Conservation (phyloP, 805 yeast genomes). For the Yarrowia deformans region DNA sequence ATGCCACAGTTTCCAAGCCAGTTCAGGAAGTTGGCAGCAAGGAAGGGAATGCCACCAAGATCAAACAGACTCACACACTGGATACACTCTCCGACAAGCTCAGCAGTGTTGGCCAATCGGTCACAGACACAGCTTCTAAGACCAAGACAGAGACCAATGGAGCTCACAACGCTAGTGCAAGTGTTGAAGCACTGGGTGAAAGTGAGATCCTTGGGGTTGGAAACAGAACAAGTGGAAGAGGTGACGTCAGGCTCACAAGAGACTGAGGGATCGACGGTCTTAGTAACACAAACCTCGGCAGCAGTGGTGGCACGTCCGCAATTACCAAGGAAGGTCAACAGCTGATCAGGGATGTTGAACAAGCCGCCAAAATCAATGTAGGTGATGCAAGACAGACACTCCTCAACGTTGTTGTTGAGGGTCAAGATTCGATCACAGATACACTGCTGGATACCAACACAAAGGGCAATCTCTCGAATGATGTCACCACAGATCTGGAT, state of each 20-base stretch:
- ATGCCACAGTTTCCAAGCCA: constrained; percentile 7
- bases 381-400: constrained; percentile 9
- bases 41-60: constrained; percentile 11
- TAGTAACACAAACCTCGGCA: constrained; percentile 11
- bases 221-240: constrained; percentile 1
- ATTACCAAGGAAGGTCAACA: constrained; percentile 1
- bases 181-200: neutral
- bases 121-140: constrained; percentile 8
- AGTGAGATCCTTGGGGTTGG: neutral
- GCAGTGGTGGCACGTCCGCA: constrained; percentile 26
- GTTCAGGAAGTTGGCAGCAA: constrained; percentile 26
- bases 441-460: constrained; percentile 15
- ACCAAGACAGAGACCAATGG: constrained; percentile 17
- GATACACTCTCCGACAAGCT: constrained; percentile 14
- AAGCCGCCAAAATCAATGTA: constrained; percentile 12
- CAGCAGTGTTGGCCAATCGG: constrained; percentile 12
- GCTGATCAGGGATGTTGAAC: constrained; percentile 3
- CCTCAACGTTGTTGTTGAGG: constrained; percentile 7
- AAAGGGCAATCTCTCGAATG: constrained; percentile 20
- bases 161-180: neutral
- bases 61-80: constrained; percentile 20
- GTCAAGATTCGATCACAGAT: constrained; percentile 10
- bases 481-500: constrained; percentile 12
- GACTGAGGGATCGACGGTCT: constrained; percentile 14
- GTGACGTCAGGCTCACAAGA: constrained; percentile 26